Percentiles rank a stretch among this genome's conserved stretches.
Evolutionary conservation across 2,329 filamentous ascomycete genomes (phyloP).

Genomic region (Hortaea werneckii): DNA sequence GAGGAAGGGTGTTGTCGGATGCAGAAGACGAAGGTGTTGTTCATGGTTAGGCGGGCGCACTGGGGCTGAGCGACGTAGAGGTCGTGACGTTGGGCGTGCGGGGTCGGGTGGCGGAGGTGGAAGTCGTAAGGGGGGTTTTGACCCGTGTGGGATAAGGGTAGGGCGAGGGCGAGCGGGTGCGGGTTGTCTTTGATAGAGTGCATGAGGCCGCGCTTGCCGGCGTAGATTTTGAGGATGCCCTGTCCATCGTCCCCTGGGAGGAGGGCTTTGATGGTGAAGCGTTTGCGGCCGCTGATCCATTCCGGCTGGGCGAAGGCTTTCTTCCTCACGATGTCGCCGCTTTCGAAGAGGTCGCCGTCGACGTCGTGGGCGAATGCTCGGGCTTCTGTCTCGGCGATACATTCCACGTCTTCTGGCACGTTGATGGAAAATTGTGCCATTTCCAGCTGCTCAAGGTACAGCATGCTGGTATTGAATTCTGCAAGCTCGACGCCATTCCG

Average conservation of each 20-base stretch:
- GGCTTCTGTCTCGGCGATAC: conserved; percentile 85
- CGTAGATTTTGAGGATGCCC: conserved; percentile 81
- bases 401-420: conserved; percentile 81
- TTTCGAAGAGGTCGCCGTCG: conserved; percentile 91
- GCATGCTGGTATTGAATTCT: conserved; percentile 81
- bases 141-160: conserved; percentile 84
- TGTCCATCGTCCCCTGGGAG: conserved; percentile 86
- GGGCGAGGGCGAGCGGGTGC: conserved; percentile 75
- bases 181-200: conserved; percentile 95
- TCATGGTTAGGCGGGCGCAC: conserved; percentile 74
- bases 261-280: conserved; percentile 86
- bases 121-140: conserved; percentile 94
- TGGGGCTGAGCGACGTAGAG: conserved; percentile 96
- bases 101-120: conserved; percentile 83
- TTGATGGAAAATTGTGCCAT: conserved; percentile 83
- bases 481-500: conserved; percentile 67
- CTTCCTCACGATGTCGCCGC: conserved; percentile 75
- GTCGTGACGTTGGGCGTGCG: conserved; percentile 93
- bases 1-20: conserved; percentile 83
- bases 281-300: conserved; percentile 78
- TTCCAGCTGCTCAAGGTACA: conserved; percentile 81
- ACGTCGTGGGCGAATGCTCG: conserved; percentile 67
- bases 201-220: conserved; percentile 90
- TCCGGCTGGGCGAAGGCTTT: conserved; percentile 82
- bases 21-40: conserved; percentile 96